phyloP scores from a whole-genome alignment of 805 yeast genomes.

The Saccharomycopsis selenospora region DNA sequence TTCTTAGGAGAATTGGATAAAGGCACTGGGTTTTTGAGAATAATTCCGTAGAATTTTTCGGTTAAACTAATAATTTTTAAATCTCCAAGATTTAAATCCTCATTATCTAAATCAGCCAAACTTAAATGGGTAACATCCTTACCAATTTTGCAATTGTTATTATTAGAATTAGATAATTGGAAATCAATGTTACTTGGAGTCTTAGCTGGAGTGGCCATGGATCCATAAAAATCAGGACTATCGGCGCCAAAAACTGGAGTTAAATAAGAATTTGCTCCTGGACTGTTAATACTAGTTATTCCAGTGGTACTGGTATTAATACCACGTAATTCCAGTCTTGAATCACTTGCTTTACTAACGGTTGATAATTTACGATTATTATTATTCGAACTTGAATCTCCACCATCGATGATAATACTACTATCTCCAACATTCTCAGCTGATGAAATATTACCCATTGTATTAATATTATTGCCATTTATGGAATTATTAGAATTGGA shows the following conservation, averaged over 20 bases:
- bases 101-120: conserved; percentile 20
- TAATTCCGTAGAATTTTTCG: conserved; percentile 47
- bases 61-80: conserved; percentile 41
- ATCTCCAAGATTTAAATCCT: conserved; percentile 22
- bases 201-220: neutral
- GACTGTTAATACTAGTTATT: neutral
- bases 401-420: conserved; percentile 4
- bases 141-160: conserved; percentile 26
- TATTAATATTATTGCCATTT: conserved; percentile 17
- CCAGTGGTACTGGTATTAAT: neutral
- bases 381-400: neutral
- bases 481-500: conserved; percentile 20
- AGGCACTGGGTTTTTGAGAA: conserved; percentile 56
- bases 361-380: neutral
- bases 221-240: conserved; percentile 8
- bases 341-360: conserved; percentile 21
- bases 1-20: conserved; percentile 64
- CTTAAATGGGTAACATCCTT: conserved; percentile 9
- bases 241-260: conserved; percentile 4
- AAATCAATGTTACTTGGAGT: neutral
- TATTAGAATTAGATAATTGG: conserved; percentile 11
- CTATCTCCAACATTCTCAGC: too few species aligned
- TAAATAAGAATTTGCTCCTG: neutral
- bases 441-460: too few species aligned
- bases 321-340: too few species aligned